These are phyloP conservation scores for Melaleuca quinquenervia DNA, from an alignment of 345 rosid species.

Conservation along the genomic window DNA sequence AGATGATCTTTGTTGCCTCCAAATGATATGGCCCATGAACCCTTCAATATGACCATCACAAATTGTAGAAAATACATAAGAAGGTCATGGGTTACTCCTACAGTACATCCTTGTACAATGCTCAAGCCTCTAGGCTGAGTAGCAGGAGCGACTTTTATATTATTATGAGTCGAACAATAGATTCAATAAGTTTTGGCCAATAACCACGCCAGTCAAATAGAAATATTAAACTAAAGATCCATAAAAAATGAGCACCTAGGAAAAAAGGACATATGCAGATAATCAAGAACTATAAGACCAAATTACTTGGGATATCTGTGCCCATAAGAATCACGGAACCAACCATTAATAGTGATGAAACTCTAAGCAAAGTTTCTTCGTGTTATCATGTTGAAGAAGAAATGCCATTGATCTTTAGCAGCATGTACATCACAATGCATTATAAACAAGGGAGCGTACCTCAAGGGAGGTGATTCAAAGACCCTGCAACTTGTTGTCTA, in stretches of 20 bases:
- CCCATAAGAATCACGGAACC: not conserved
- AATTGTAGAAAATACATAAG: conserved; percentile 24
- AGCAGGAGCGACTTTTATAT: not conserved
- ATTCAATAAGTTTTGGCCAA: not conserved
- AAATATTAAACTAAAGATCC: not conserved
- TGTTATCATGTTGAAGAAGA: no score
- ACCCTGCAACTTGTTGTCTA: not conserved
- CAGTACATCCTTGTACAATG: not conserved
- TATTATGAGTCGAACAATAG: no score
- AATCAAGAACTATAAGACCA: not conserved
- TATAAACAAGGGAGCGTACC: not conserved
- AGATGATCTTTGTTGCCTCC: conserved; percentile 62
- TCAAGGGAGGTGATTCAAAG: not conserved
- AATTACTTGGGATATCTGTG: not conserved
- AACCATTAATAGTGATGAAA: not conserved
- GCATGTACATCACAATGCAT: not conserved
- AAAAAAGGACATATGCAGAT: no score
- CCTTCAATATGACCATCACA: conserved; percentile 81
- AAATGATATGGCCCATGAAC: conserved; percentile 49
- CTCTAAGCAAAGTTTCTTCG: not conserved
- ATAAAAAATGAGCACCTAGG: not conserved
- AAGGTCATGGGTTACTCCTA: not conserved
- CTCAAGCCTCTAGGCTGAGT: not conserved
- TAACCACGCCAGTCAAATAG: not conserved
- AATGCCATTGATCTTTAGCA: not conserved